Base-by-base conservation (phyloP, 1,284 basidiomycete species). In the Leccinum pachyderme region DNA sequence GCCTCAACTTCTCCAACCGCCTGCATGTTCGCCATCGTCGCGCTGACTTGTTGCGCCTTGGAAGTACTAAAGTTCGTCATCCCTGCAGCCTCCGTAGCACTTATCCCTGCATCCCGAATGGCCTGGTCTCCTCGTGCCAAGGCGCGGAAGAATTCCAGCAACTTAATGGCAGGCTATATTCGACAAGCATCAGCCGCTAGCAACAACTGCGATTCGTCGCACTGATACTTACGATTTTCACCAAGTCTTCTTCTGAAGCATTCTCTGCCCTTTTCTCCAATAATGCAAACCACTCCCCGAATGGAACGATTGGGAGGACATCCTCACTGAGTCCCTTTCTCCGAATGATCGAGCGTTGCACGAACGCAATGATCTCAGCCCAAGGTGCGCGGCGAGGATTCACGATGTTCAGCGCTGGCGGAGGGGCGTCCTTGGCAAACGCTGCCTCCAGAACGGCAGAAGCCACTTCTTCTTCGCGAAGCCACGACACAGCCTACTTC, bases 391-490 rank as follows among this genome's bases (percentile, higher is more conserved):
- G 15, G 15, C 44, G 9, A n/a, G 44, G 44, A 28, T 45, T 45
- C 13, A 45, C 44, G 7, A 45, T 45, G 27, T 45, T 45, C 25
- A 45, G 27, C n/a, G 44, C 44, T 28, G 44, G 44, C 8, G 44
- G 44, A 5, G 44, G 25, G 5, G n/a, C 44, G 4, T 45, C 44
- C 44, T 45, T 45, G 4, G 25, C 25, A 18, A 45, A 28, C 15
- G 44, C 44, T 8, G 27, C n/a, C 27, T 45, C 44, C 44, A 45
- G 25, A 18, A 60, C 50, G 4, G 50, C 58, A 15, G 50, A 8
- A 7, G 64, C 61, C 0, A 66, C 64, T 2, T 59, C 56, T 37
- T 63, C 52, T 18, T 55, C 45, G 0, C 65, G 64, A 13, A 64
- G 45, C 63, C 63, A 65, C 1, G 63, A 60, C 12, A 60, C 56